Base-by-base conservation (phyloP, 176 grass and related monocot genomes). In the Ensete ventricosum region DNA sequence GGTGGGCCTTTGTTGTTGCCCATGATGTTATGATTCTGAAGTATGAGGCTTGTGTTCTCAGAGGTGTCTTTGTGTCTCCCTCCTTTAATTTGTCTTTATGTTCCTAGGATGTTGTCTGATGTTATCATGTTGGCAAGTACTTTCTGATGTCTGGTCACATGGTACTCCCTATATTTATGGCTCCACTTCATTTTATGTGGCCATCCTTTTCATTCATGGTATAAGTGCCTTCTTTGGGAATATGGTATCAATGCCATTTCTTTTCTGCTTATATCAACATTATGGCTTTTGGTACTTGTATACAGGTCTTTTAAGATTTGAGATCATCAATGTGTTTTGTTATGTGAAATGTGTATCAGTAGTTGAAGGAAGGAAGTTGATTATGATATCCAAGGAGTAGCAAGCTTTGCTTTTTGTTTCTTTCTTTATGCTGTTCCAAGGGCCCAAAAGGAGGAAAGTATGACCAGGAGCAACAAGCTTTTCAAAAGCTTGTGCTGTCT, bases 1-100 rank as follows among this genome's bases (percentile, higher is more conserved):
- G 63, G 76, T 73, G 81, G 60, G 80, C 76, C 64, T 73, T 62
- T 77, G 84, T 79, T 77, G 84, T 79, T 77, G 69, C n/a, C 65
- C 55, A 9, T 79, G 77, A 26, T 77, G 51, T 80, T 82, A 9
- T 79, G 77, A 26, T 77, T 34, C 76, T 82, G 22, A 73, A 54
- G 48, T 73, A 51, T 82, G 76, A 63, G 72, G 76, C 63, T 71
- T 67, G 75, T 54, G 64, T 24, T 81, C 72, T 66, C 83, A 1
- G 43, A 53, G 19, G 70, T 57, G 71, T 12, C 68, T 68, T 76
- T 76, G 10, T 54, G 55, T 73, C 69, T 60, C 26, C n/a, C 60
- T 53, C 74, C 65, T 54, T 54, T 54, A 50, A 43, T 64, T 20
- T 64, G 21, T 21, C 43, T 64, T 20, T 55, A 73, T 79, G 9